Evolutionary conservation across 2,329 filamentous ascomycete genomes (phyloP).

Genomic region (Calonectria montana): DNA sequence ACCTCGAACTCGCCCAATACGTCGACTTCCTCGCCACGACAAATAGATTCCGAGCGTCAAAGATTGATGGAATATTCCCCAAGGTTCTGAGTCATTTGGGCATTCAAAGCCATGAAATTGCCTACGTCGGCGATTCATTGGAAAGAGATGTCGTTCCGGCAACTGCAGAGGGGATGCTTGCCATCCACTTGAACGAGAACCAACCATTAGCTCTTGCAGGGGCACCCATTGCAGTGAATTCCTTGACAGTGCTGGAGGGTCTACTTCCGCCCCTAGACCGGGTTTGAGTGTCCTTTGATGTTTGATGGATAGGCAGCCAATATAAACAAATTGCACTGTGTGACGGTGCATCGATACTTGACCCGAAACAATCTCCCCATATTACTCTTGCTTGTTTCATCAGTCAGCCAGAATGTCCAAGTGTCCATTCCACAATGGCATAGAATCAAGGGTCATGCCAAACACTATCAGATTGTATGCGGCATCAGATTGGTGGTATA

Average conservation of each 20-base stretch:
- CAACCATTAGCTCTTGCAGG: constrained; percentile 12
- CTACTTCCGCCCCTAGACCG: background rate
- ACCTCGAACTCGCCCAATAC: constrained; percentile 36
- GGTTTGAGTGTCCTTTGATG: background rate
- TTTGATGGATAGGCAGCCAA: background rate
- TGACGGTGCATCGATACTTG: background rate
- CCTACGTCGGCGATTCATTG: constrained; percentile 45
- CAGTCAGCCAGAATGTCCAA: background rate
- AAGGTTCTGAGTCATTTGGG: constrained; percentile 41
- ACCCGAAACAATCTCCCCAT: background rate
- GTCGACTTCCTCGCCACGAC: constrained; percentile 48
- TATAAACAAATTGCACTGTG: background rate
- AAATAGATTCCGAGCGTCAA: constrained; percentile 44
- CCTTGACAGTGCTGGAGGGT: constrained; percentile 24
- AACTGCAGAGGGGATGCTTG: constrained; percentile 40
- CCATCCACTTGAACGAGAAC: constrained; percentile 40
- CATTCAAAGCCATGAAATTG: constrained; percentile 41
- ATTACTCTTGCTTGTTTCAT: background rate
- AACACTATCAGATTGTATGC: background rate
- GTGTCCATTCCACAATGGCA: background rate
- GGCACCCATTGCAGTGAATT: constrained; percentile 26
- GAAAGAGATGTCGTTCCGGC: constrained; percentile 46
- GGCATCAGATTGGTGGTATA: background rate
- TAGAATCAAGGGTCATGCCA: background rate
- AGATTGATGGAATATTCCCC: constrained; percentile 42